These are phyloP conservation scores for Thraustotheca clavata DNA, from an alignment of 352 stramenopile genomes.

Conservation along the genomic window DNA sequence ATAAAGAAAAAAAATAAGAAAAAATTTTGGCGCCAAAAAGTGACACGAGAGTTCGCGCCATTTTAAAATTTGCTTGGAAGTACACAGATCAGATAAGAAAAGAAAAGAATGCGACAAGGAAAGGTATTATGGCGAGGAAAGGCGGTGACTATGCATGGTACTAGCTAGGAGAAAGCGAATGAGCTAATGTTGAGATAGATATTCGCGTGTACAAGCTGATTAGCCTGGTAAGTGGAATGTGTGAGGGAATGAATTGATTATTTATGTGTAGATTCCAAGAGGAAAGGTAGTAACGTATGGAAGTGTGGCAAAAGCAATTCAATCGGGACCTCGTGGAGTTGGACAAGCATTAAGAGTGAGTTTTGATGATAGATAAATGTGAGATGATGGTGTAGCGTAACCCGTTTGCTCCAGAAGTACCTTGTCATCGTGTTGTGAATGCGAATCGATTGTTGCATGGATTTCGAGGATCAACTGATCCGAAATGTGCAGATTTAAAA, in stretches of 20 bases:
- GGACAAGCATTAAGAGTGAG: constrained; percentile 68
- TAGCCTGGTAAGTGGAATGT: constrained; percentile 33
- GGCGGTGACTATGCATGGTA: constrained; percentile 66
- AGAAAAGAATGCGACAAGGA: neutral
- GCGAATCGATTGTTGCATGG: constrained; percentile 54
- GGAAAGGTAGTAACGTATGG: constrained; percentile 80
- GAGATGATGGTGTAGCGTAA: constrained; percentile 43
- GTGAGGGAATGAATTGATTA: neutral
- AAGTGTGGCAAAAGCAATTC: constrained; percentile 43
- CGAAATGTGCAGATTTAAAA: constrained; percentile 46
- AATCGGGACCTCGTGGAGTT: constrained; percentile 59
- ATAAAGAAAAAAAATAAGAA: no score
- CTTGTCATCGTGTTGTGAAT: constrained; percentile 72
- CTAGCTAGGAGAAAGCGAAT: neutral
- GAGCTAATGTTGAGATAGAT: constrained; percentile 27
- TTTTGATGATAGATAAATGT: neutral
- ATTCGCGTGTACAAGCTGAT: constrained; percentile 74
- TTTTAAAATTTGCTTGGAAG: no score
- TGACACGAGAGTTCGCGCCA: no score
- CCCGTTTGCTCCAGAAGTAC: constrained; percentile 65
- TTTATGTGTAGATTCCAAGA: constrained; percentile 40
- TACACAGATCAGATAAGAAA: neutral
- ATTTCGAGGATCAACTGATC: constrained; percentile 62
- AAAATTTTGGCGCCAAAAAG: no score
- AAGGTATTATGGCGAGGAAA: constrained; percentile 42